These are phyloP conservation scores for Boletus reticuloceps DNA, from an alignment of 768 basidiomycete genomes.

Conservation along the genomic window DNA sequence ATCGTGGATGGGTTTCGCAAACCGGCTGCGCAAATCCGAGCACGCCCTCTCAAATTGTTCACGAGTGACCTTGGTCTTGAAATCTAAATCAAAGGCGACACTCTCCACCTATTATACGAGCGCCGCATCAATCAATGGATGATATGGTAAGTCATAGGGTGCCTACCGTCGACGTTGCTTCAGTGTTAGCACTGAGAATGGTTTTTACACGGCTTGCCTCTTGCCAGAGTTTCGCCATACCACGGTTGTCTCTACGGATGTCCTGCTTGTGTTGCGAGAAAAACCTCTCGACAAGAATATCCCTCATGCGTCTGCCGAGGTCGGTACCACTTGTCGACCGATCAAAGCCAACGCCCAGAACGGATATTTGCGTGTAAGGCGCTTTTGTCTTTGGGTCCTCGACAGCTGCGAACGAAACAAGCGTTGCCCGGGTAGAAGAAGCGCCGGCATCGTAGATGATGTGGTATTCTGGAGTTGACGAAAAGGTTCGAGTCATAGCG, in stretches of 20 bases:
- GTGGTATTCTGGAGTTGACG: constrained; percentile 71
- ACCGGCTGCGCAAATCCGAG: constrained; percentile 59
- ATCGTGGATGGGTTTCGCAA: constrained; percentile 70
- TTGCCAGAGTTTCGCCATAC: constrained; percentile 92
- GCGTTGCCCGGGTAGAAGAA: constrained; percentile 71
- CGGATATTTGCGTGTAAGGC: constrained; percentile 66
- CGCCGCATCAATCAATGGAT: neutral
- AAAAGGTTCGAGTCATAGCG: constrained; percentile 92
- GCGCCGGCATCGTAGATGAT: constrained; percentile 95
- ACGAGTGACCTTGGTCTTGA: constrained; percentile 73
- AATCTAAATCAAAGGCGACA: constrained; percentile 87
- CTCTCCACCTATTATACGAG: constrained; percentile 70
- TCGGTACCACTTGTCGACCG: constrained; percentile 75
- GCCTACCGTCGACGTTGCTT: constrained; percentile 68
- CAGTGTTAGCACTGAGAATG: constrained; percentile 89
- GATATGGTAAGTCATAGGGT: neutral
- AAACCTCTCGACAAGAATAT: constrained; percentile 76
- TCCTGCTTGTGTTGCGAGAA: constrained; percentile 66
- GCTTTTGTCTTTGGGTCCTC: constrained; percentile 49
- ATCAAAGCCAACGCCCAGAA: constrained; percentile 83
- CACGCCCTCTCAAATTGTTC: constrained; percentile 76
- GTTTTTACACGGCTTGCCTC: constrained; percentile 90
- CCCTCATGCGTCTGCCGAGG: constrained; percentile 78
- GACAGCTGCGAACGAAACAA: constrained; percentile 60
- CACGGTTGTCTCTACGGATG: constrained; percentile 71